Evolutionary conservation across 2,329 filamentous ascomycete species (phyloP), one percentile per base, ranked within the genome.

Genomic region (Tolypocladium tropicale): DNA sequence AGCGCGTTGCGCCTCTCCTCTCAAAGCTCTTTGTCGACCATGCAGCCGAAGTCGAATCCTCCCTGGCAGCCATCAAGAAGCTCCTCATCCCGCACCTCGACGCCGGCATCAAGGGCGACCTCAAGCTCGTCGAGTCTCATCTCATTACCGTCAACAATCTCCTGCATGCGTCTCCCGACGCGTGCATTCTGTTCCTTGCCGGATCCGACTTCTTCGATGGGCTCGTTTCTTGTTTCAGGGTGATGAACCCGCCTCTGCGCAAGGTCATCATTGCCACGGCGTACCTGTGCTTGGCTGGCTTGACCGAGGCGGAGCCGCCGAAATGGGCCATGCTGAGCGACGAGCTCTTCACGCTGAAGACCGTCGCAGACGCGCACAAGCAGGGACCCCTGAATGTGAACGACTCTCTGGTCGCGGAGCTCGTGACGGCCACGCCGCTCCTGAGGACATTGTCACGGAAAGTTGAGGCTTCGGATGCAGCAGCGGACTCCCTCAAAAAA

Each of bases 131-230:
- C 0, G 82, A 88, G 64, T 67, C 69, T 1, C 74, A 74, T 0
- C 73, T 91, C 34, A 76, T 76, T 51, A 74, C 74, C 11, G 66
- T 90, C n/a, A 88, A 84, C 57, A 77, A 83, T 53, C 72, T 92
- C 4, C 72, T 90, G 6, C 78, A 83, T 61, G 76, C 75, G 7
- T 89, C 85, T 6, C 75, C 82, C 0, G 74, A 78, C 23, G 74
- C 77, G 0, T 80, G 80, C 23, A 72, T 75, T 1, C 76, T 89
- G 62, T 85, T 96, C 63, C 81, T 95, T 62, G 88, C 88, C 0
- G 93, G 93, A 1, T 91, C 88, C 53, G 93, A 96, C 70, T 93
- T 94, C 63, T 71, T 96, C 23, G 93, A 96, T 67, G 83, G 87
- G 0, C 77, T 96, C 14, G 76, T 83, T 39, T 74, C 74, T 53